These are phyloP conservation scores for Aurinia saxatilis DNA, from an alignment of 345 rosid species.

Conservation along the genomic window DNA sequence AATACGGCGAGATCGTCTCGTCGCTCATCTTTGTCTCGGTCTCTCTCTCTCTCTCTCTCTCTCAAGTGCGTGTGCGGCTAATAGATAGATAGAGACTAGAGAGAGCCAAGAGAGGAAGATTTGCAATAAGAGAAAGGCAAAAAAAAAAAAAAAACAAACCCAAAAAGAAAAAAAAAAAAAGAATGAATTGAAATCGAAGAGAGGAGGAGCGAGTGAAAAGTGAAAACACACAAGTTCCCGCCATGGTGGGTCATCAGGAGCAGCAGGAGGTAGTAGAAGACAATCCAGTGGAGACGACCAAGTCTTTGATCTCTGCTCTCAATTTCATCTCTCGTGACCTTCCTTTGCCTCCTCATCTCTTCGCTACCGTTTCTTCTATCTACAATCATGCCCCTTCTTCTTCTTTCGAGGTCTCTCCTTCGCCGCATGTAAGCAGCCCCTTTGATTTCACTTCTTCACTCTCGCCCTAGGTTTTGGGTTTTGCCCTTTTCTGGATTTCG, in stretches of 20 bases:
- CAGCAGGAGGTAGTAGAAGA: too few species aligned
- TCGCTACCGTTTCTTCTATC: constrained; percentile 61
- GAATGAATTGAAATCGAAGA: constrained; percentile 18
- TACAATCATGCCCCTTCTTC: constrained; percentile 35
- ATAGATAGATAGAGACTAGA: not conserved
- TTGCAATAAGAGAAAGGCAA: not conserved
- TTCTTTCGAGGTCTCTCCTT: constrained; percentile 43
- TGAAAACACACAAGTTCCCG: constrained; percentile 51
- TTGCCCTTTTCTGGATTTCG: not conserved
- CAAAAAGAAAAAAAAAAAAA: not conserved
- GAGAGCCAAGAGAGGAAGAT: not conserved
- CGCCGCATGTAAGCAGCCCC: constrained; percentile 8
- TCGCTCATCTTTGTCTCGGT: constrained; percentile 27
- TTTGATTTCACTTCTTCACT: not conserved
- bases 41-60: too few species aligned
- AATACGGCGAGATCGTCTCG: too few species aligned
- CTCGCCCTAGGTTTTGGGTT: constrained; percentile 2
- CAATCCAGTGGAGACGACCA: constrained; percentile 45
- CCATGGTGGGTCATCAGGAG: constrained; percentile 74
- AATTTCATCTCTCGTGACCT: constrained; percentile 83
- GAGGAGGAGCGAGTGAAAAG: not conserved
- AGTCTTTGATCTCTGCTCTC: constrained; percentile 78
- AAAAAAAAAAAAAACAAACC: not conserved
- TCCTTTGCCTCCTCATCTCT: constrained; percentile 73
- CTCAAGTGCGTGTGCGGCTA: constrained; percentile 3